Conservation (phyloP, 768 basidiomycete genomes). For the Omphalotus guepiniiformis region DNA sequence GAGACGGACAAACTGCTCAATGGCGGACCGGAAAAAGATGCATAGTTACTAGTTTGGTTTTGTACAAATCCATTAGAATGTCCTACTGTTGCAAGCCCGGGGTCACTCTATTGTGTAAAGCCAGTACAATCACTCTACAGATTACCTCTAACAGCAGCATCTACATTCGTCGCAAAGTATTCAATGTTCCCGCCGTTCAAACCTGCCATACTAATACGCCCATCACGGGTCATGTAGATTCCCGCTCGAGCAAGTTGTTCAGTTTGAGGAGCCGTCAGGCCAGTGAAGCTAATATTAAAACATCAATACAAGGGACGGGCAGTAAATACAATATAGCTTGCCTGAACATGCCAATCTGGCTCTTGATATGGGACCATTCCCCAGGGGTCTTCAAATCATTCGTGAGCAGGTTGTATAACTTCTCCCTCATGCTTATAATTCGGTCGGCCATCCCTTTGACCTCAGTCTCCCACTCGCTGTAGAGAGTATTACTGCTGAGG, state of each 20-base stretch:
- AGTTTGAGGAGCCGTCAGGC: conserved; percentile 74
- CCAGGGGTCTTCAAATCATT: conserved; percentile 86
- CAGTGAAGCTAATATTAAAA: conserved; percentile 64
- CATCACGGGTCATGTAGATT: conserved; percentile 92
- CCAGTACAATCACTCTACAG: conserved; percentile 48
- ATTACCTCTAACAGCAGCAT: conserved; percentile 75
- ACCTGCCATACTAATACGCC: conserved; percentile 93
- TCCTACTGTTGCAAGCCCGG: background rate
- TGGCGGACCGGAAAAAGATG: too few species aligned
- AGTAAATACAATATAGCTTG: conserved; percentile 23
- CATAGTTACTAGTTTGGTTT: background rate
- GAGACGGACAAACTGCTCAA: too few species aligned
- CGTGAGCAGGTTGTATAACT: conserved; percentile 71
- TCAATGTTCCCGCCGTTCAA: conserved; percentile 80
- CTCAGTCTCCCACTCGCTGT: conserved; percentile 85
- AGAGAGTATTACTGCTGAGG: conserved; percentile 67
- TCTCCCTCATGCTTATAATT: conserved; percentile 90
- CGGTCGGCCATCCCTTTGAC: conserved; percentile 95
- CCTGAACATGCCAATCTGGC: conserved; percentile 99
- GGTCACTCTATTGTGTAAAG: background rate
- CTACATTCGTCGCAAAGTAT: conserved; percentile 86
- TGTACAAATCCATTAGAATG: background rate
- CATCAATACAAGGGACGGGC: background rate
- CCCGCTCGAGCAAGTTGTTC: conserved; percentile 83
- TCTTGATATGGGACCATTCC: conserved; percentile 91